Conservation (phyloP, 2,329 filamentous ascomycete species). For the Pseudogymnoascus sp. region DNA sequence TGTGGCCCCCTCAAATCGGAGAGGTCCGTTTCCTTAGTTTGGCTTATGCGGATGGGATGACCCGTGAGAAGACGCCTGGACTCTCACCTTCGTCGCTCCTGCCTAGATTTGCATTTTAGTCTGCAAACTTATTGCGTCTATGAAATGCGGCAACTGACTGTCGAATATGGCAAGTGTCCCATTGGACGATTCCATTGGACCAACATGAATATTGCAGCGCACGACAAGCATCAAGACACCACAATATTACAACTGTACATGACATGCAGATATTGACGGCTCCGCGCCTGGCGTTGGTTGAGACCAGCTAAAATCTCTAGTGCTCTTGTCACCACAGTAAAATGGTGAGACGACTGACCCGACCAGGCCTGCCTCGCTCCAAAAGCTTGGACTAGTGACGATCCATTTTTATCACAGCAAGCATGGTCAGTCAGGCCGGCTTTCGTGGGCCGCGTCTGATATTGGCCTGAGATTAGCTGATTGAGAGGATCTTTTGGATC, state of each 20-base stretch:
- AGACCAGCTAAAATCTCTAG: conserved; percentile 3
- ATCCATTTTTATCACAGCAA: conserved; percentile 7
- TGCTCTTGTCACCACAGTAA: conserved; percentile 1
- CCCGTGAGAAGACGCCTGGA: not conserved
- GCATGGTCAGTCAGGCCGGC: not conserved
- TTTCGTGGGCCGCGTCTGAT: conserved; percentile 2
- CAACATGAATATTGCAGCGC: not conserved
- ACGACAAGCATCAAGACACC: conserved; percentile 5
- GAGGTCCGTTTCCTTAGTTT: not conserved
- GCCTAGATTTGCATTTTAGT: not conserved
- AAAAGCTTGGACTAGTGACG: not conserved
- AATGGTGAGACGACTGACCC: conserved; percentile 4
- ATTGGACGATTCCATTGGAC: not conserved
- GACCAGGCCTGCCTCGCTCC: not conserved
- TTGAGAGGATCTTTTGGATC: conserved; percentile 3
- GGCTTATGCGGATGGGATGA: not conserved
- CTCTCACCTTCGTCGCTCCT: not conserved
- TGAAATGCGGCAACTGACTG: not conserved
- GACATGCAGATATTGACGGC: conserved; percentile 2
- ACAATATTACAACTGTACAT: not conserved
- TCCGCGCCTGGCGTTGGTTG: not conserved
- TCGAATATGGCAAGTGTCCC: conserved; percentile 1
- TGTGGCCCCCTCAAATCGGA: not conserved
- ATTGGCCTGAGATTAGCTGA: conserved; percentile 2
- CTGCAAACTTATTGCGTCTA: not conserved